Evolutionary conservation across 169 alveolate genomes (phyloP).

Genomic region (Cryptosporidium canis): DNA sequence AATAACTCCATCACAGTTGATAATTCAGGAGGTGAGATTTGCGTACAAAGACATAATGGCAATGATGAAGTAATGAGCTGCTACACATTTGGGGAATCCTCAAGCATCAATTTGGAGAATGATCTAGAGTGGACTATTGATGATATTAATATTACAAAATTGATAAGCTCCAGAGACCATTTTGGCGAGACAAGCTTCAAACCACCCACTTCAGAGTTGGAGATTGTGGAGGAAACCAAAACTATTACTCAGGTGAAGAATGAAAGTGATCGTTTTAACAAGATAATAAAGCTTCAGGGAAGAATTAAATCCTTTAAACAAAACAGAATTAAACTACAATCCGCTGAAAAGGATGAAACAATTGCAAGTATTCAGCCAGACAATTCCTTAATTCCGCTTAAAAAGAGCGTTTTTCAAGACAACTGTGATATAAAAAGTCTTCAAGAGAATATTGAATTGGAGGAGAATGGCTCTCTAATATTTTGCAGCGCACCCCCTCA

Average conservation of each 20-base stretch:
- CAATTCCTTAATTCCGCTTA: not conserved
- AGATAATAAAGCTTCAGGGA: constrained; percentile 53
- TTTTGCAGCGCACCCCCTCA: constrained; percentile 12
- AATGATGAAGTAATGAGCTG: constrained; percentile 43
- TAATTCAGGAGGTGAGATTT: not conserved
- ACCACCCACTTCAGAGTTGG: not conserved
- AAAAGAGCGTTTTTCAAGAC: not conserved
- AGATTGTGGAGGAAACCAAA: constrained; percentile 1
- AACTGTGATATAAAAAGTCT: not conserved
- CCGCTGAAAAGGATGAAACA: not conserved
- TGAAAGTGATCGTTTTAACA: constrained; percentile 19
- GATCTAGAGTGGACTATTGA: constrained; percentile 9
- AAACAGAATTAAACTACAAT: not conserved
- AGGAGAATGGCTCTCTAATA: not conserved
- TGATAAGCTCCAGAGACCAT: not conserved
- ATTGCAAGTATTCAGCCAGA: not conserved
- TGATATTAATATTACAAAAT: not conserved
- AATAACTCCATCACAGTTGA: not conserved
- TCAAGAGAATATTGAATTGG: constrained; percentile 18
- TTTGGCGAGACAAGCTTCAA: not conserved
- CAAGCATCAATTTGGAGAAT: constrained; percentile 20
- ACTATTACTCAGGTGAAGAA: not conserved
- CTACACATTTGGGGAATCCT: constrained; percentile 44
- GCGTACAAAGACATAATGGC: not conserved
- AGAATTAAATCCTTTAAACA: constrained; percentile 34